These are phyloP conservation scores for Populus hybrid DNA, from an alignment of 441 rosid species.

Conservation along the genomic window DNA sequence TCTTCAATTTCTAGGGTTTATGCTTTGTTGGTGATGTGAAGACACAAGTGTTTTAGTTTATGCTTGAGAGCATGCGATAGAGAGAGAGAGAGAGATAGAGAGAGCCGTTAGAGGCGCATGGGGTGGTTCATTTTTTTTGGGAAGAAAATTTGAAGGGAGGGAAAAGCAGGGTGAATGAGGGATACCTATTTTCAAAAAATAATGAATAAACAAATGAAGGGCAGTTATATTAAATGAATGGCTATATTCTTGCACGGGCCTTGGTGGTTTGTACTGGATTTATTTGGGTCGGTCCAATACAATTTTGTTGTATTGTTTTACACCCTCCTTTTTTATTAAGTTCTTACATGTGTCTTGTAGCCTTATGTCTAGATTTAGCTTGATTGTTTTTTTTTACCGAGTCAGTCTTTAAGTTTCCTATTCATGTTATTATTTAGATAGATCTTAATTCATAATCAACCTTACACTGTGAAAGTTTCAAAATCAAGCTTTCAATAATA, in stretches of 20 bases:
- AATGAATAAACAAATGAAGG: neutral
- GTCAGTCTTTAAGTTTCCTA: no score
- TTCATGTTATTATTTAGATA: no score
- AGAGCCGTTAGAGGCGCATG: slow-evolving; percentile 27
- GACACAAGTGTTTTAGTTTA: neutral
- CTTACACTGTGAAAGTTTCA: no score
- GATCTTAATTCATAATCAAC: no score
- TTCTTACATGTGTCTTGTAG: no score
- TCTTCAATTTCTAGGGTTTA: neutral
- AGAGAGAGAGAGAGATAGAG: slow-evolving; percentile 5
- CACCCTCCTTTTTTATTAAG: no score
- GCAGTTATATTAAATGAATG: neutral
- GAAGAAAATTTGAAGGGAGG: slow-evolving; percentile 36
- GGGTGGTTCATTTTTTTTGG: neutral
- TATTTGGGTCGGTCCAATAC: neutral
- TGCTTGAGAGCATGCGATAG: neutral
- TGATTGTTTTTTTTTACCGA: no score
- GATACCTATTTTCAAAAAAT: slow-evolving; percentile 24
- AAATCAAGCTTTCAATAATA: no score
- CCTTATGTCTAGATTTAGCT: no score
- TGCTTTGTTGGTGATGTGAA: neutral
- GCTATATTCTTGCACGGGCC: neutral
- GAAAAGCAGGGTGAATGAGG: slow-evolving; percentile 24
- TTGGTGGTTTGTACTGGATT: neutral
- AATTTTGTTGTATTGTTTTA: neutral